Base-by-base conservation (phyloP, 1,284 basidiomycete species). In the Chiua sp. region DNA sequence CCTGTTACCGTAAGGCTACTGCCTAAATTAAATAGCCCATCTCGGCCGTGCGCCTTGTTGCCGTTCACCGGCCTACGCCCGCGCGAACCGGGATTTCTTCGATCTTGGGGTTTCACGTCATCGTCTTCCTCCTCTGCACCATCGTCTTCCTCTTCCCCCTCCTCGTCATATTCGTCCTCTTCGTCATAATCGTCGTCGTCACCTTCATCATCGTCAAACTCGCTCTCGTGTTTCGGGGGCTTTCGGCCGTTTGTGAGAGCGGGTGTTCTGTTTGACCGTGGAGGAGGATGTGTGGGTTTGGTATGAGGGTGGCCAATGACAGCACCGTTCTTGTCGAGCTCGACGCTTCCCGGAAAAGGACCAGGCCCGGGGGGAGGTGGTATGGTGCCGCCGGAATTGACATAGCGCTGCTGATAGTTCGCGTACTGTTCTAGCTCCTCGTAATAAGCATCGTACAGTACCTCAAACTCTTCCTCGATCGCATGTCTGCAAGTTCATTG, bases 401-500 rank as follows among this genome's bases (percentile, higher is more conserved):
- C 91, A 79, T 94, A 95, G 77, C 90, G 92, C 85, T 95, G 91
- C 84, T 98, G 94, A 80, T 96, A 93, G 79, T 94, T 92, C 77
- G 96, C 96, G 85, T 98, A 98, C 82, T 93, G 90, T 85, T 98
- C 94, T 80, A 99, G 90, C 84, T 98, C 96, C 78, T 98, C 94
- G 86, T 98, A 98, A 87, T 99, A 99, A 81, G 95, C 94, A 84
- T 98, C 95, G 85, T 99, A 98, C 79, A 98, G 90, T 82, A 96
- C 93, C 83, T 98, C 94, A 77, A 99, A 90, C 84, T 99, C 97
- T 81, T 95, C 93, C 84, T 98, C 98, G 80, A 99, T 98, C 69
- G 96, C 96, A 80, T 91, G 89, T 68, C 93, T 94, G 73, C 72
- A 55, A 56, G 49, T 51, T 47, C 63, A 60, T 66, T 53, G 68